These are phyloP conservation scores for Rhododendron molle DNA, from an alignment of 148 eudicot genomes.

Conservation along the genomic window DNA sequence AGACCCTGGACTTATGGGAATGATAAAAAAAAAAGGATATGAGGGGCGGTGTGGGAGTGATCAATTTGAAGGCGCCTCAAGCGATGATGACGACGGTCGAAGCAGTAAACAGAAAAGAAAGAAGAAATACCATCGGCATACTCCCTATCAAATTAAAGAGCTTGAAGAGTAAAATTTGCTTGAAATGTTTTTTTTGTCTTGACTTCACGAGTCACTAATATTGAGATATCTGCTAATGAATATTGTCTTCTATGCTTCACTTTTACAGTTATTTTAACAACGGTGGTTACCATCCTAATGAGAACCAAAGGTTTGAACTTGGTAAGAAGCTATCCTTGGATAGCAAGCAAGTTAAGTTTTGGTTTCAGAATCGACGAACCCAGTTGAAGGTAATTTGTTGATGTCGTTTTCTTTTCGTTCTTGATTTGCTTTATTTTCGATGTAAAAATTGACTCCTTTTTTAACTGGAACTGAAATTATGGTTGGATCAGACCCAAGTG, in stretches of 20 bases:
- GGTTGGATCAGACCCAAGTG: slow-evolving; percentile 41
- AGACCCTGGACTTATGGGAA: slow-evolving; percentile 32
- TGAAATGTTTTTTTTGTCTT: not conserved
- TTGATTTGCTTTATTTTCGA: not conserved
- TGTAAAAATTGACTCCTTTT: not conserved
- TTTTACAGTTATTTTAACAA: slow-evolving; percentile 52
- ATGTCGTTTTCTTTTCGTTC: not conserved
- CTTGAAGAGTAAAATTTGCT: slow-evolving; percentile 57
- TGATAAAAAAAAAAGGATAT: slow-evolving; percentile 32
- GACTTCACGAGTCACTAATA: not conserved
- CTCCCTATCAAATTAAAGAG: slow-evolving; percentile 72
- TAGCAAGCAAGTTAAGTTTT: slow-evolving; percentile 72
- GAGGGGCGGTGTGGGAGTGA: slow-evolving; percentile 57
- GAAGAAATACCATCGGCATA: slow-evolving; percentile 73
- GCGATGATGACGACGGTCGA: slow-evolving; percentile 27
- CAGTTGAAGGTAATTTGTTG: slow-evolving; percentile 65
- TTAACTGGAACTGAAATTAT: slow-evolving; percentile 6
- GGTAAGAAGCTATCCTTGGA: slow-evolving; percentile 59
- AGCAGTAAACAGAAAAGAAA: slow-evolving; percentile 28
- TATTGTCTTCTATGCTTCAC: not conserved
- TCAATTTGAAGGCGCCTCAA: slow-evolving; percentile 46
- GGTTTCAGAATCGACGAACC: slow-evolving; percentile 91
- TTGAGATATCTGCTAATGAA: not conserved
- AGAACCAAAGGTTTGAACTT: slow-evolving; percentile 63
- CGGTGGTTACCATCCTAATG: slow-evolving; percentile 69